Percentiles rank a stretch among this genome's conserved stretches.
Evolutionary conservation across 495 filamentous ascomycete genomes (phyloP).

Genomic region (Neurospora sp.): DNA sequence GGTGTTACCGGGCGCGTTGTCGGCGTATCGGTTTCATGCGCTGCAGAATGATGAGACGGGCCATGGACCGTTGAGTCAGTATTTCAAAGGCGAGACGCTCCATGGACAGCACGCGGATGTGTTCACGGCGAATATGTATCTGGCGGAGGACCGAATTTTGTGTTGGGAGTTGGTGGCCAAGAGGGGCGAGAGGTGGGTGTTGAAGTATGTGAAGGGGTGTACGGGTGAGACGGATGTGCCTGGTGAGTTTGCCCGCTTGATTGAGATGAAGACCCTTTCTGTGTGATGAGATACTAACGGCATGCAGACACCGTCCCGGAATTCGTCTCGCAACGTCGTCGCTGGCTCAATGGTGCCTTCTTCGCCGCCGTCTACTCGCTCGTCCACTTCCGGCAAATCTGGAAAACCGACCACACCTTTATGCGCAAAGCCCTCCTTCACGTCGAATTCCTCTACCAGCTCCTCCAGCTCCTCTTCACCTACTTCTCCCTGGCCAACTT

Average conservation of each 20-base stretch:
- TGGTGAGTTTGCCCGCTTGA: conserved; percentile 41
- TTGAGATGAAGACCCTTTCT: background rate
- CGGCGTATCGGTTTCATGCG: conserved; percentile 93
- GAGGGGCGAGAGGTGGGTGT: conserved; percentile 85
- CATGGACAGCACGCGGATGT: conserved; percentile 97
- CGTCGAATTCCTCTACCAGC: conserved; percentile 94
- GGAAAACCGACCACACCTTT: conserved; percentile 86
- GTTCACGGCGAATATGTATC: conserved; percentile 98
- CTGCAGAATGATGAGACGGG: conserved; percentile 92
- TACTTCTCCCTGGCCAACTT: conserved; percentile 99
- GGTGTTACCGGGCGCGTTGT: conserved; percentile 87
- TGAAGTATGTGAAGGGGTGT: conserved; percentile 94
- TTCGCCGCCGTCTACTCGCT: conserved; percentile 98
- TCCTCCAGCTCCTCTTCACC: conserved; percentile 83
- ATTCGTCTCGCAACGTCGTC: conserved; percentile 88
- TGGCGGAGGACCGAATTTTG: conserved; percentile 96
- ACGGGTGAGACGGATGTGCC: conserved; percentile 97
- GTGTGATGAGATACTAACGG: conserved; percentile 3
- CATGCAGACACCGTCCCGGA: conserved; percentile 63
- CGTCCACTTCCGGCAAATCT: conserved; percentile 87
- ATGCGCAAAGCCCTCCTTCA: conserved; percentile 84
- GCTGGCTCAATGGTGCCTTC: conserved; percentile 98
- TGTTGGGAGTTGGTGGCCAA: conserved; percentile 99
- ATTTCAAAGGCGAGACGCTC: conserved; percentile 97
- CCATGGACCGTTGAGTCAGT: conserved; percentile 91